Base-by-base conservation (phyloP, 805 yeast species). In the Sporopachydermia lactativora region DNA sequence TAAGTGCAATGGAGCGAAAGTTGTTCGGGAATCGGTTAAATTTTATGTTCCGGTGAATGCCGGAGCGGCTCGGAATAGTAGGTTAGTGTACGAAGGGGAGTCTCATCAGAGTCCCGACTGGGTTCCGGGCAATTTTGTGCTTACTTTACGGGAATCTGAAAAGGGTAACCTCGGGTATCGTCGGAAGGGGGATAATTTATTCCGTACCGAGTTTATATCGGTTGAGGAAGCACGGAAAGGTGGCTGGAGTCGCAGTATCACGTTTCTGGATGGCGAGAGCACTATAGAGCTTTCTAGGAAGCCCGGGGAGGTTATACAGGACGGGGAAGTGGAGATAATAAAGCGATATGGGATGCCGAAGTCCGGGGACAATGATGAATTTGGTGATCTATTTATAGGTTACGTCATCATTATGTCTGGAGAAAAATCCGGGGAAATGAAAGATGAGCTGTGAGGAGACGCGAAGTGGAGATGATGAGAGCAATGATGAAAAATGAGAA, bases 271-370 rank as follows among this genome's bases (percentile, higher is more conserved):
- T 53, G 65, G 64, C 15, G 69, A 68, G 19, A 70, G 73, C 39
- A 61, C 62, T 19, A 54, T 68, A 15, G 56, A 75, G 2, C 40
- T 85, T 3, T 44, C 59, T 31, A 69, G 95, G 43, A 48, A 52
- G 2, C 46, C 50, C 5, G 86, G 88, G 15, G 61, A 61, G 19
- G 52, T 66, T 5, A 75, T 82, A 1, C 47, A 62, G 37, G 63
- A 75, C 51, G 94, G 94, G 2, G 81, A 84, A 48, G 65, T 81
- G 4, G 95, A 92, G 56, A 58, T 67, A 2, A 48, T 89, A 24
- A 61, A 66, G 45, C 86, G 82, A 4, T 77, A 71, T 50, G 98
- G 98, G 17, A 85, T 92, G 96, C 97, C 97, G 2, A 45, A 65
- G 3, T 48, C 52, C 17, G 67, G 61, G 35, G 66, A 66, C 34